Base-by-base conservation (phyloP, 192 early-diverging fungal genomes). In the Coemansia sp. region DNA sequence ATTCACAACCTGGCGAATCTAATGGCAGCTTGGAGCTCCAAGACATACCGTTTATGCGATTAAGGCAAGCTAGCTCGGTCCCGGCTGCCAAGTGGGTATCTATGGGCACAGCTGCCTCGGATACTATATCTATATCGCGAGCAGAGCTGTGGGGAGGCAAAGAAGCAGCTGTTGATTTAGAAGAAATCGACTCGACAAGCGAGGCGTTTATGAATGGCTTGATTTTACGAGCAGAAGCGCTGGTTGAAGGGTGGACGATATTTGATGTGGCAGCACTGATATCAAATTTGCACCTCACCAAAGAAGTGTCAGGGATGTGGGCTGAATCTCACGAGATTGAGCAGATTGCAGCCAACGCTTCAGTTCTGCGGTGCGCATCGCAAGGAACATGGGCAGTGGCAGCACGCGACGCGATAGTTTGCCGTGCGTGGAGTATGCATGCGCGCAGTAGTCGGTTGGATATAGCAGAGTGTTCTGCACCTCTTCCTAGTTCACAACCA, bases 191-290 rank as follows among this genome's bases (percentile, higher is more conserved):
- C 12, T 14, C 5, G 3, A 7, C 46, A 42, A 42, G 8, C 40
- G 40, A 33, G 6, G 37, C 18, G 46, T 46, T 18, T 30, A n/a
- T 58, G 15, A 31, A 23, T 2, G 58, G 63, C 11, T 37, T 39
- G 15, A 47, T 68, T 28, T 46, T 68, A 26, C 75, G 75, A 0
- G 60, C 68, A 10, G 56, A 63, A 57, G 59, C 65, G 15, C 19
- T 55, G 20, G 37, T 71, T 10, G 68, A 60, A 12, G 75, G 75
- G 0, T 71, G 75, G 75, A 71, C 69, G 23, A 54, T 71, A 0
- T 71, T 78, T 23, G 69, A 71, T 20, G 72, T 63, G 7, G 23
- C 53, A 0, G 41, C 53, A 16, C 53, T 55, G 21, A 30, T 31
- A 19, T n/a, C 12, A 18, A 35, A 23, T 19, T 30, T 59, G 28